These are phyloP conservation scores for Colletotrichum filicis DNA, from an alignment of 2,329 filamentous ascomycete species.

Conservation along the genomic window DNA sequence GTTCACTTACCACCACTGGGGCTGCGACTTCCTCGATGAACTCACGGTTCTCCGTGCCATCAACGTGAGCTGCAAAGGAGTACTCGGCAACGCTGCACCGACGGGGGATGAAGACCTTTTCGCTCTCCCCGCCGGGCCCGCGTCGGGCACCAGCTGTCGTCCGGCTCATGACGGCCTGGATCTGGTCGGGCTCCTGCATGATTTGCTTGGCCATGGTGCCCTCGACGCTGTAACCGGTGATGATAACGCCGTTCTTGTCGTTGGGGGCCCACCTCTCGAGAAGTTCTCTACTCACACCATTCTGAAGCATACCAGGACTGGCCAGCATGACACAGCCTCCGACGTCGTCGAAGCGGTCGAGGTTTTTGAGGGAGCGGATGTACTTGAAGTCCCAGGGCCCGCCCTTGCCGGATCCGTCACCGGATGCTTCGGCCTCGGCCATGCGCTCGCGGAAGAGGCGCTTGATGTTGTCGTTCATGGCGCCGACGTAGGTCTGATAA, in stretches of 20 bases:
- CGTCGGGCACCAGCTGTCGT: conserved; percentile 72
- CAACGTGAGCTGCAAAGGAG: conserved; percentile 96
- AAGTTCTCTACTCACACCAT: conserved; percentile 91
- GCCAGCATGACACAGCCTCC: conserved; percentile 97
- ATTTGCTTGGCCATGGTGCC: conserved; percentile 98
- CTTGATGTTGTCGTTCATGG: conserved; percentile 99
- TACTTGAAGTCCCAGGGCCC: conserved; percentile 98
- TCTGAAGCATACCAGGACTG: conserved; percentile 97
- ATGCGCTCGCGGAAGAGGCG: conserved; percentile 92
- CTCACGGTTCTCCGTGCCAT: conserved; percentile 93
- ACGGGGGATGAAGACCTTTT: conserved; percentile 90
- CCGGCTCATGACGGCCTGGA: conserved; percentile 91
- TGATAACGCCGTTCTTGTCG: conserved; percentile 97
- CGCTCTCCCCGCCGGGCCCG: conserved; percentile 75
- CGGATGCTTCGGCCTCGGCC: conserved; percentile 86
- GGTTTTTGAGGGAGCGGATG: conserved; percentile 89
- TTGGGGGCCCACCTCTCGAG: conserved; percentile 96
- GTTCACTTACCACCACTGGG: conserved; percentile 85
- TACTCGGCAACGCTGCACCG: conserved; percentile 94
- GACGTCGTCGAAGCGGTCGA: conserved; percentile 96
- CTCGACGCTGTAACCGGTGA: conserved; percentile 98
- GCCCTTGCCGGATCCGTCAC: conserved; percentile 79
- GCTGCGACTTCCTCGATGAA: conserved; percentile 96
- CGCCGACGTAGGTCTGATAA: conserved; percentile 97
- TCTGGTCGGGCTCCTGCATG: conserved; percentile 93